Conservation (phyloP, 2,329 filamentous ascomycete genomes). For the Neophaeococcomyces aloes region DNA sequence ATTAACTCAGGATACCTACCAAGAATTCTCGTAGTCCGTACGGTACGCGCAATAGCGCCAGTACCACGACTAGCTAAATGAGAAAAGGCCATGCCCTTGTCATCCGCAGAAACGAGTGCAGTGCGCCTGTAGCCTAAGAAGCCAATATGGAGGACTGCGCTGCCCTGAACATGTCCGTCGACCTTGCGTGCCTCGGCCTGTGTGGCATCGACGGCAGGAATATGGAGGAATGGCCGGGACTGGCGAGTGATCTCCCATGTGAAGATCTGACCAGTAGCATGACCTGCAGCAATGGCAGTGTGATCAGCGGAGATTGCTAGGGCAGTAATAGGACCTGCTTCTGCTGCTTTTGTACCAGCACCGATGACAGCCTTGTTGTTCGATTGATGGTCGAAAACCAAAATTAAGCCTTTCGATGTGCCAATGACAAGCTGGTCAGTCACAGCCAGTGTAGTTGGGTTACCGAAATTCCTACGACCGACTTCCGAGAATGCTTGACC, state of each 20-base stretch:
- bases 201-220: slow-evolving; percentile 61
- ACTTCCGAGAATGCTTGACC: slow-evolving; percentile 84
- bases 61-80: slow-evolving; percentile 88
- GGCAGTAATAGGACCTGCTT: slow-evolving; percentile 77
- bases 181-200: slow-evolving; percentile 54
- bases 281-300: slow-evolving; percentile 78
- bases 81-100: slow-evolving; percentile 94
- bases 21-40: slow-evolving; percentile 82
- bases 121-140: slow-evolving; percentile 91
- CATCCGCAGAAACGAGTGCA: slow-evolving; percentile 87
- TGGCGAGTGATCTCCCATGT: slow-evolving; percentile 85
- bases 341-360: slow-evolving; percentile 84
- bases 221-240: slow-evolving; percentile 79
- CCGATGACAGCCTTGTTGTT: slow-evolving; percentile 89
- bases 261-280: slow-evolving; percentile 83
- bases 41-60: slow-evolving; percentile 69
- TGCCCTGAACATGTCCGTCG: slow-evolving; percentile 73
- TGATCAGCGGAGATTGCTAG: slow-evolving; percentile 90
- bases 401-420: slow-evolving; percentile 84
- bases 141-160: slow-evolving; percentile 77
- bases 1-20: slow-evolving; percentile 74
- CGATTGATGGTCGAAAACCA: slow-evolving; percentile 97
- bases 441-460: slow-evolving; percentile 78
- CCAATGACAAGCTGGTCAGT: slow-evolving; percentile 82
- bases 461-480: slow-evolving; percentile 83